phyloP scores from a whole-genome alignment of 2,329 filamentous ascomycete species.

The Chrysosporium queenslandicum region DNA sequence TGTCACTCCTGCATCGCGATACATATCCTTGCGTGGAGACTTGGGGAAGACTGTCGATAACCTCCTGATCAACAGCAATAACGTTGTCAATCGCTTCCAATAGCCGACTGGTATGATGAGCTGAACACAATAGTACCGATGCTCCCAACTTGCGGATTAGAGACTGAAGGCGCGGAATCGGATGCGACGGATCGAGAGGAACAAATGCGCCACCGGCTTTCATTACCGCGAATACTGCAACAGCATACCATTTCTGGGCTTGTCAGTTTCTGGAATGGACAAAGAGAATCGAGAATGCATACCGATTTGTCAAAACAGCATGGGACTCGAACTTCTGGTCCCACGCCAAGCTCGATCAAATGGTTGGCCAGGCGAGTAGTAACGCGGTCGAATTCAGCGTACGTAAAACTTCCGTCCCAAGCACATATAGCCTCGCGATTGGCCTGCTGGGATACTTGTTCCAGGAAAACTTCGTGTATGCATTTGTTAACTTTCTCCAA shows the following conservation, averaged over 20 bases:
- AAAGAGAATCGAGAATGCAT: conserved; percentile 13
- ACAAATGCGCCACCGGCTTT: conserved; percentile 38
- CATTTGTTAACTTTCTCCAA: conserved; percentile 32
- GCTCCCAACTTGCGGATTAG: conserved; percentile 28
- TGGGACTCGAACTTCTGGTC: conserved; percentile 30
- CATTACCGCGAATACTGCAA: conserved; percentile 35
- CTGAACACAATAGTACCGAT: conserved; percentile 28
- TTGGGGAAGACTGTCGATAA: conserved; percentile 21
- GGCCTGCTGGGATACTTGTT: conserved; percentile 27
- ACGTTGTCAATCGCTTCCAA: conserved; percentile 21
- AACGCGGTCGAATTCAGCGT: conserved; percentile 29
- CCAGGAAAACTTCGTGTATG: conserved; percentile 33
- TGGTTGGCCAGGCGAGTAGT: conserved; percentile 30
- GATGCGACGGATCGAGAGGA: conserved; percentile 34
- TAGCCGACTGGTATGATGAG: conserved; percentile 20
- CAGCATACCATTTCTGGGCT: conserved; percentile 33
- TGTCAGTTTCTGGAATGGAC: not conserved
- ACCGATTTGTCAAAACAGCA: conserved; percentile 38
- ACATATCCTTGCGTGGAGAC: conserved; percentile 16
- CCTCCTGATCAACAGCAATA: conserved; percentile 24
- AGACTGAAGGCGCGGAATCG: conserved; percentile 29
- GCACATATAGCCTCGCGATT: conserved; percentile 19
- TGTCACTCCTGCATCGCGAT: conserved; percentile 24
- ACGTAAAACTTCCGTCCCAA: conserved; percentile 31
- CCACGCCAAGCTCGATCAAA: conserved; percentile 29